Evolutionary conservation across 805 yeast genomes (phyloP), one percentile per base, ranked within the genome.

Genomic region (Kuraishia ogatae): DNA sequence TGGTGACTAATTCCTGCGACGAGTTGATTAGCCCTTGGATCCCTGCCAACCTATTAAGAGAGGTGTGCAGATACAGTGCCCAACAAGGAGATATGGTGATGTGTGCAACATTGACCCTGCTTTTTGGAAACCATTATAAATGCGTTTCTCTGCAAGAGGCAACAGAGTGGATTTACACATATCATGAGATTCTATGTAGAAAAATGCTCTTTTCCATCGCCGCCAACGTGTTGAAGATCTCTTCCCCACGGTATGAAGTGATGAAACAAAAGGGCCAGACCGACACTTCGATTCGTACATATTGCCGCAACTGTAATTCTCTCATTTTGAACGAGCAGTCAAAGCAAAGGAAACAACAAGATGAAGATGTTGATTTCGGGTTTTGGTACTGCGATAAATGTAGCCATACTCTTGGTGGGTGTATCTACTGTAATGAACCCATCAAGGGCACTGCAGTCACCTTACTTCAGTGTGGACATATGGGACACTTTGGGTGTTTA

Each of bases 331-430:
- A 87, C 66, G 91, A 85, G 59, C 60, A 62, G 5, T 72, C 83
- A 2, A 83, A 81, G 61, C 72, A 69, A 19, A 72, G 67, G 48
- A 62, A 60, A 52, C 56, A 60, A 15, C 63, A 62, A 2, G 67
- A 68, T 43, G 66, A 70, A 11, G 66, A 63, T 0, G 69, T 71
- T 20, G 68, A 72, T 47, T 80, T 82, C 62, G 96, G 96, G 1
- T 84, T 78, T 61, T 91, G 97, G 96, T 88, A 85, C 66, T 92
- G 97, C 70, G 89, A 83, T 54, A 76, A 74, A 22, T 92, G 97
- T 66, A 70, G 76, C 11, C 72, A 70, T 53, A 72, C 73, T 17
- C 83, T 82, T 57, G 84, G 82, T 56, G 78, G 83, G n/a, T 92
- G 97, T 68, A 76, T 84, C 26, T 80, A 84, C 58, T 92, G 97